Base-by-base conservation (phyloP, 148 eudicot species). In the Rhododendron kiyosumense region DNA sequence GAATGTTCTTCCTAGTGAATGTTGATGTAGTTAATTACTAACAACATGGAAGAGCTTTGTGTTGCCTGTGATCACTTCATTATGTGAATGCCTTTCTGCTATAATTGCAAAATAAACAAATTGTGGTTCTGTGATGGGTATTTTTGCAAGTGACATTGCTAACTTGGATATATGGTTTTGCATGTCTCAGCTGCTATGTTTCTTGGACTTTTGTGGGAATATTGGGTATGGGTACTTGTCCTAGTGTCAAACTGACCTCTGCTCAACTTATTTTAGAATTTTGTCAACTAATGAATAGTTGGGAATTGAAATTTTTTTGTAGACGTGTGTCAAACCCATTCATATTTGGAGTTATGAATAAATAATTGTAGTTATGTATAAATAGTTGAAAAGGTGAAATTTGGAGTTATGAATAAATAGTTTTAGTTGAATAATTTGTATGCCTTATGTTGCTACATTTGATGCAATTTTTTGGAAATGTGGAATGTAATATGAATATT, bases 1-100 rank as follows among this genome's bases (percentile, higher is more conserved):
- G n/a, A 93, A 95, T 83, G 98, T 92, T 57, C 92, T 96, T 87
- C 97, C 99, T 2, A 93, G 98, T 51, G 99, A 95, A 87, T 90
- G 93, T 59, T 94, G 90, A 14, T 45, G 17, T 7, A 61, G 75
- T 52, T 52, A 4, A 52, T 52, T 15, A 36, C 52, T 81, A 7
- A 34, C 36, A 7, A 54, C 28, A 34, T 49, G 15, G 7, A 18
- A 74, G 6, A 34, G 28, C 34, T 67, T 67, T 22, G 2, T 67
- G 34, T 67, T 67, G 74, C 74, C 34, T 0, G 32, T 3, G 32
- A 26, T 67, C 74, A 67, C 74, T 67, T 67, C 34, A 12, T 67
- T 67, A 3, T 26, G 34, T 0, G 28, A 26, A 67, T 11, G 34
- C 14, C 74, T 67, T 67, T 8, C 26, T n/a, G 32, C 15, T 52